phyloP scores from a whole-genome alignment of 148 eudicot species.

The Vaccinium myrtillus region DNA sequence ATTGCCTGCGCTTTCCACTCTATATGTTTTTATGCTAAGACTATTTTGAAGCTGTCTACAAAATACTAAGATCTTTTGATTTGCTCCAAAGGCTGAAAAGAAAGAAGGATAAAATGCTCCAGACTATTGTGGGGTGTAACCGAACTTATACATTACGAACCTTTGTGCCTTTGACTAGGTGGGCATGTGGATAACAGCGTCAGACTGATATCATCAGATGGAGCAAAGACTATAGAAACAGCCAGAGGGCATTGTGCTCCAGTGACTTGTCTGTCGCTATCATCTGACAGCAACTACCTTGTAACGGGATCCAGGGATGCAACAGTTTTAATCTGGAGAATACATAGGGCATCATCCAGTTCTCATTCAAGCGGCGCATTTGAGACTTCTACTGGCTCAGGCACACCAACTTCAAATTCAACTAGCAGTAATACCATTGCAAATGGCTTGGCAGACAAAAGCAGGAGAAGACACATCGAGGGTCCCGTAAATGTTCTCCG shows the following conservation, averaged over 20 bases:
- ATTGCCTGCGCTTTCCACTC: background rate
- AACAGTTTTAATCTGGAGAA: slow-evolving; percentile 80
- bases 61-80: background rate
- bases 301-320: slow-evolving; percentile 92
- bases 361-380: slow-evolving; percentile 40
- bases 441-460: slow-evolving; percentile 53
- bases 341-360: slow-evolving; percentile 46
- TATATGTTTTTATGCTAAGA: background rate
- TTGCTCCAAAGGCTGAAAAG: too few relatives aligned
- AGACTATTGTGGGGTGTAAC: background rate
- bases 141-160: slow-evolving; percentile 3
- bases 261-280: slow-evolving; percentile 87
- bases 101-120: too few relatives aligned
- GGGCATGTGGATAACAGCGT: slow-evolving; percentile 95
- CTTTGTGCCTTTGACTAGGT: slow-evolving; percentile 42
- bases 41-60: background rate
- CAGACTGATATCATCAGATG: slow-evolving; percentile 77
- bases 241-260: slow-evolving; percentile 95
- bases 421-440: slow-evolving; percentile 42
- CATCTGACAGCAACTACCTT: slow-evolving; percentile 78
- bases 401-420: slow-evolving; percentile 58
- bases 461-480: slow-evolving; percentile 61
- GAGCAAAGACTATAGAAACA: slow-evolving; percentile 86
- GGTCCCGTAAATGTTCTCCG: slow-evolving; percentile 95
- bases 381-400: slow-evolving; percentile 52